Conservation (phyloP, 257 asterid species). For the Thymus quinquecostatus region DNA sequence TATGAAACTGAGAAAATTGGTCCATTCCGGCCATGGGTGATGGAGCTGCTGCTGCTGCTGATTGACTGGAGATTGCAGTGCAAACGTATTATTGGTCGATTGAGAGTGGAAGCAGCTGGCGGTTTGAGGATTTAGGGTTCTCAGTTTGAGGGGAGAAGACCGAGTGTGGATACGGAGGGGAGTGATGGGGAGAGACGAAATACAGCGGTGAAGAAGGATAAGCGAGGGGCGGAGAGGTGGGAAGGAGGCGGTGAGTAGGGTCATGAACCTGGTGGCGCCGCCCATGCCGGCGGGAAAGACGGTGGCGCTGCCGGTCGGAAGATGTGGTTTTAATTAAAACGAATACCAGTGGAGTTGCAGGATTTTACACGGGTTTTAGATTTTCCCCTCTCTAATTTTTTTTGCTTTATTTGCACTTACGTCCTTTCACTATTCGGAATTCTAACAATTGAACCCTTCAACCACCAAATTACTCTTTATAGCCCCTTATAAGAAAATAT, state of each 20-base stretch:
- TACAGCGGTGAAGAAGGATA: conserved; percentile 48
- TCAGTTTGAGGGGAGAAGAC: conserved; percentile 35
- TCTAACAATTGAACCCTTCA: neutral
- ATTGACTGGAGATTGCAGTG: conserved; percentile 34
- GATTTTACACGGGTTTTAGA: conserved; percentile 33
- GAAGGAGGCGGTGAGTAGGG: conserved; percentile 61
- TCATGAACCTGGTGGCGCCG: conserved; percentile 72
- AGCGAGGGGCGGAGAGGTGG: conserved; percentile 63
- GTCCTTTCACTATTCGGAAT: neutral
- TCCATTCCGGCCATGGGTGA: conserved; percentile 95
- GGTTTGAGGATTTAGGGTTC: conserved; percentile 36
- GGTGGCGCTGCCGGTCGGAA: conserved; percentile 4
- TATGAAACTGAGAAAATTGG: conserved; percentile 46
- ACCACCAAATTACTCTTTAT: no score
- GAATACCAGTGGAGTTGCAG: conserved; percentile 8
- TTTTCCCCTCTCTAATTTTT: neutral
- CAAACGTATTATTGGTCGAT: conserved; percentile 31
- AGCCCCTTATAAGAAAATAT: no score
- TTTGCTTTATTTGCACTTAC: neutral
- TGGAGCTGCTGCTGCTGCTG: conserved; percentile 35
- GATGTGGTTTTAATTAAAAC: conserved; percentile 26
- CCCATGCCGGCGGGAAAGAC: conserved; percentile 55
- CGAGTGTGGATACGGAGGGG: conserved; percentile 40
- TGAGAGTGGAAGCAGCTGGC: conserved; percentile 49
- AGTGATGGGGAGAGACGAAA: conserved; percentile 36